phyloP scores from a whole-genome alignment of 2,329 filamentous ascomycete genomes.

The Onygenales sp. region DNA sequence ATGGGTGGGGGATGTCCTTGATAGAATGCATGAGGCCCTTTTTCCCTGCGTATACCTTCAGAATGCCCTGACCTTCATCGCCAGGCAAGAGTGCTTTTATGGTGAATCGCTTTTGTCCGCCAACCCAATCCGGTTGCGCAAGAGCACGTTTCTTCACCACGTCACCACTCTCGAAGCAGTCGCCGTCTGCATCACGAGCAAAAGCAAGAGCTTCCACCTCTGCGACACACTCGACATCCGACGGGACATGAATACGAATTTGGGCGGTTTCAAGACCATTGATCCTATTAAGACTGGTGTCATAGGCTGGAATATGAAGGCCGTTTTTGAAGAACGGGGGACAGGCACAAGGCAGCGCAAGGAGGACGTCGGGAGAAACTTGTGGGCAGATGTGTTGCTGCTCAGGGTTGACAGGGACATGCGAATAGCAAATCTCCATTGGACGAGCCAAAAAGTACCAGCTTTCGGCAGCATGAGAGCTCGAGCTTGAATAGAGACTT shows the following conservation, averaged over 20 bases:
- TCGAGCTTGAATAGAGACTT: conserved; percentile 63
- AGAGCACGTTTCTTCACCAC: conserved; percentile 75
- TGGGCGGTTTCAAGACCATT: conserved; percentile 93
- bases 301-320: conserved; percentile 76
- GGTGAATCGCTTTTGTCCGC: conserved; percentile 80
- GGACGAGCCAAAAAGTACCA: conserved; percentile 95
- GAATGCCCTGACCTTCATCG: conserved; percentile 76
- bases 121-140: conserved; percentile 84
- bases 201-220: conserved; percentile 83
- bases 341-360: conserved; percentile 77
- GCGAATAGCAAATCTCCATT: conserved; percentile 87
- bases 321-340: conserved; percentile 79
- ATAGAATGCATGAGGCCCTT: conserved; percentile 95
- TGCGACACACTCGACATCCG: conserved; percentile 83
- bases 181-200: conserved; percentile 74
- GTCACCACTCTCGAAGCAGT: conserved; percentile 88
- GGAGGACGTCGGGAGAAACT: conserved; percentile 72
- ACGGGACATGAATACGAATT: conserved; percentile 74
- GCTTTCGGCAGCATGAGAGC: conserved; percentile 61
- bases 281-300: conserved; percentile 74
- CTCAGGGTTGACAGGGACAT: conserved; percentile 75
- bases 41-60: conserved; percentile 91
- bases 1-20: conserved; percentile 86
- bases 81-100: conserved; percentile 86
- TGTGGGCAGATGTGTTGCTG: conserved; percentile 92